Conservation (phyloP, 1,284 basidiomycete genomes). For the Meira miltonrushii region DNA sequence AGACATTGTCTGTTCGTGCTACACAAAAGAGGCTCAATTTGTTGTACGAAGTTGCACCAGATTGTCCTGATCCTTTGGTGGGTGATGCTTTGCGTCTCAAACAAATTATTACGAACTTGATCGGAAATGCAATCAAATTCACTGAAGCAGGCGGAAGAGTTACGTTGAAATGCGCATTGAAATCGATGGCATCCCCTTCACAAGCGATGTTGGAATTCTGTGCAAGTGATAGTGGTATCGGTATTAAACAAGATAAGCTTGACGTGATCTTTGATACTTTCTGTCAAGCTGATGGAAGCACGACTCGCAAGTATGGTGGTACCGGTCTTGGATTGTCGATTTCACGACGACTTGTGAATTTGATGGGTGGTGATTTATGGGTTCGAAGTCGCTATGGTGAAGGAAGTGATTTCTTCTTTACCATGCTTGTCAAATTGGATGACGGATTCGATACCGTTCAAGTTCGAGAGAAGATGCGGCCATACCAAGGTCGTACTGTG, state of each 20-base stretch:
- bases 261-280: constrained; percentile 99
- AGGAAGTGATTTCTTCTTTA: constrained; percentile 96
- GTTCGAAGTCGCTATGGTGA: constrained; percentile 82
- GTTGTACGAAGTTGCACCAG: constrained; percentile 91
- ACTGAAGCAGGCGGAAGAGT: constrained; percentile 82
- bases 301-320: constrained; percentile 78
- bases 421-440: constrained; percentile 59
- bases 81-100: constrained; percentile 80
- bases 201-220: constrained; percentile 89
- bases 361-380: constrained; percentile 99
- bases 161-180: constrained; percentile 75
- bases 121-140: constrained; percentile 60
- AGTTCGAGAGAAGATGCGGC: constrained; percentile 47
- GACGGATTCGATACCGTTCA: constrained; percentile 32
- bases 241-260: constrained; percentile 97
- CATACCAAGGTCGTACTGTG: constrained; percentile 55
- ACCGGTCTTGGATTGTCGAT: constrained; percentile 81
- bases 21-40: constrained; percentile 96
- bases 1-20: constrained; percentile 94
- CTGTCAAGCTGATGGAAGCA: constrained; percentile 83
- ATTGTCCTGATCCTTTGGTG: constrained; percentile 93
- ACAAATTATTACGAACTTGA: constrained; percentile 51
- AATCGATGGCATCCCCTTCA: constrained; percentile 64
- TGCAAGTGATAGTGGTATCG: constrained; percentile 95
- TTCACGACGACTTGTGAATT: constrained; percentile 76